phyloP scores from a whole-genome alignment of 768 basidiomycete genomes.

The Tephrocybe sp. region DNA sequence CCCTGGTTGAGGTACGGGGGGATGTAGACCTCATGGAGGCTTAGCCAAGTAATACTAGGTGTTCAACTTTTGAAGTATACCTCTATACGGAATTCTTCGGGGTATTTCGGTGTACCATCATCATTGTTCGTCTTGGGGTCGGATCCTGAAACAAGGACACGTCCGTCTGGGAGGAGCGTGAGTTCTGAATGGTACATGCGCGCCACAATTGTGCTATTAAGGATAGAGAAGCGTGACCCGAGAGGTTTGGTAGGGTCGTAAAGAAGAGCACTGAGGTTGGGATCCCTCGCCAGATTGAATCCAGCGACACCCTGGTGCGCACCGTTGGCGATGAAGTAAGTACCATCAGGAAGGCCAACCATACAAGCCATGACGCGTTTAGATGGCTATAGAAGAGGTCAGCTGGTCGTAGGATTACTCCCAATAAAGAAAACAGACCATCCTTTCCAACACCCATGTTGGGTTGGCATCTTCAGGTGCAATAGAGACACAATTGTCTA shows the following conservation, averaged over 20 bases:
- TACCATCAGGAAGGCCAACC: conserved; percentile 69
- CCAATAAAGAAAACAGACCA: conserved; percentile 47
- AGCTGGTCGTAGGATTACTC: background rate
- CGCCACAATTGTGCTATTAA: conserved; percentile 67
- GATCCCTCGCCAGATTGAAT: conserved; percentile 66
- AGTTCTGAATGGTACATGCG: conserved; percentile 81
- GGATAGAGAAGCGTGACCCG: conserved; percentile 63
- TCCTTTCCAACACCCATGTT: conserved; percentile 73
- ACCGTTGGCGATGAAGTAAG: conserved; percentile 75
- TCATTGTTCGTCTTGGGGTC: conserved; percentile 57
- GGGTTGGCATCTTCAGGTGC: conserved; percentile 62
- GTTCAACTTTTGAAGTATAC: conserved; percentile 24
- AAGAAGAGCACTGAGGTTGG: conserved; percentile 63
- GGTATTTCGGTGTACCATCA: conserved; percentile 47
- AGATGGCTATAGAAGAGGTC: conserved; percentile 56
- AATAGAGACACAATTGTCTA: conserved; percentile 74
- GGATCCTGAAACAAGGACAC: conserved; percentile 74
- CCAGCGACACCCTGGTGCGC: conserved; percentile 70
- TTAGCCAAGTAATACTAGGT: too few species aligned
- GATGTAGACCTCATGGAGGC: conserved; percentile 62
- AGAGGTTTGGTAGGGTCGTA: conserved; percentile 67
- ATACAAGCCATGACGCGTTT: conserved; percentile 80
- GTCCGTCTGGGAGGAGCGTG: conserved; percentile 71
- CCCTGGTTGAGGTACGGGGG: conserved; percentile 82
- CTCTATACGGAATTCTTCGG: conserved; percentile 75